Conservation (phyloP, 495 filamentous ascomycete genomes). For the Cercophora samala region DNA sequence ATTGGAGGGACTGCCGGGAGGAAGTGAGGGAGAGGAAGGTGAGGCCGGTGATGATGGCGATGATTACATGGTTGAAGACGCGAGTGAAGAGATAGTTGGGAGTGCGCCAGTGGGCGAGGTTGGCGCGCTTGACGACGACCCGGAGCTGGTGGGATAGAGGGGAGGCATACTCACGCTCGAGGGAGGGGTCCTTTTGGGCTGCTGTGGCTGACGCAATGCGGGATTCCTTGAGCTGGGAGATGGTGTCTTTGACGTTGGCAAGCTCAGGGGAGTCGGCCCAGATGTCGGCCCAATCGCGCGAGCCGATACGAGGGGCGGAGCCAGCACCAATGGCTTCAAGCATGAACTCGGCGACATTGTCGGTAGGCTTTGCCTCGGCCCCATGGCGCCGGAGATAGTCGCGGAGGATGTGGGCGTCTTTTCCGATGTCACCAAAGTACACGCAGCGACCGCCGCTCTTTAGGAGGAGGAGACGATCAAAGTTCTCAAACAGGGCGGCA, state of each 20-base stretch:
- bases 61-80: constrained; percentile 70
- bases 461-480: constrained; percentile 66
- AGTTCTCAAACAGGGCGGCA: constrained; percentile 79
- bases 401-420: constrained; percentile 46
- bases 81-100: constrained; percentile 76
- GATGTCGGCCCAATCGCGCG: constrained; percentile 76
- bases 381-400: constrained; percentile 53
- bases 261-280: constrained; percentile 71
- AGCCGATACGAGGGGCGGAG: constrained; percentile 64
- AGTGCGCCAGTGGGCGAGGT: constrained; percentile 68
- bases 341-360: constrained; percentile 85
- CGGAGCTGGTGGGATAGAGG: constrained; percentile 69
- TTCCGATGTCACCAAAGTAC: constrained; percentile 63
- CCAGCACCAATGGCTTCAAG: constrained; percentile 83
- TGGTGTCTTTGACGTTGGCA: constrained; percentile 61
- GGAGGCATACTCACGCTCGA: constrained; percentile 70
- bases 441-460: constrained; percentile 67
- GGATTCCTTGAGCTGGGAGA: constrained; percentile 61
- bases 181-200: constrained; percentile 35
- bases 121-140: constrained; percentile 60
- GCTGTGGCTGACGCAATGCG: constrained; percentile 44
- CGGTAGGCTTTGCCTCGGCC: constrained; percentile 51
- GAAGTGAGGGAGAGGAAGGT: constrained; percentile 67
- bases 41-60: constrained; percentile 70
- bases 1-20: constrained; percentile 65